phyloP scores from a whole-genome alignment of 78 protist genomes.

The Salpingoeca rosetta region DNA sequence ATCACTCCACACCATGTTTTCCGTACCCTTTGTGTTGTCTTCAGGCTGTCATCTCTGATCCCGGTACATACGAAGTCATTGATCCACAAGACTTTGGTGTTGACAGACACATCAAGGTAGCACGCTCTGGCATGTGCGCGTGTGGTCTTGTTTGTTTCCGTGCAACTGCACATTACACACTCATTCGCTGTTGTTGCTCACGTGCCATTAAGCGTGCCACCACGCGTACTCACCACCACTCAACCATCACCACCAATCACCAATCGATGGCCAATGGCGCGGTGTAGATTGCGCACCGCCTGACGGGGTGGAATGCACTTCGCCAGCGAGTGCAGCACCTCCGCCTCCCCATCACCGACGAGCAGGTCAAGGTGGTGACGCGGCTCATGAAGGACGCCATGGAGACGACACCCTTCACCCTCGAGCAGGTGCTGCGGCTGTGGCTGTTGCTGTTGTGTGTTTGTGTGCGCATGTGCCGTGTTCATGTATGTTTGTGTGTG shows the following conservation, averaged over 20 bases:
- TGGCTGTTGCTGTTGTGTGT: background rate
- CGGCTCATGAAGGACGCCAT: constrained; percentile 38
- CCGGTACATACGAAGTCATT: background rate
- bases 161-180: background rate
- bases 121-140: too few species aligned
- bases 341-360: constrained; percentile 32
- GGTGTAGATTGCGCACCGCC: constrained; percentile 43
- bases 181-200: background rate
- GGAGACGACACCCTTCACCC: constrained; percentile 1
- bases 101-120: constrained; percentile 13
- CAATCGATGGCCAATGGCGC: background rate
- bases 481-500: background rate
- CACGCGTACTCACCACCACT: too few species aligned
- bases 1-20: background rate
- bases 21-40: background rate
- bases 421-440: background rate
- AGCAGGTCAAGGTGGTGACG: constrained; percentile 43
- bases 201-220: too few species aligned
- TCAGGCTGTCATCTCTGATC: background rate
- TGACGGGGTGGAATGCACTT: constrained; percentile 69
- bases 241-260: too few species aligned
- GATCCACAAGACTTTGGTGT: constrained; percentile 53
- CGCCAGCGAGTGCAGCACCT: constrained; percentile 20
- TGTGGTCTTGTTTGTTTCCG: background rate
- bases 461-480: background rate